phyloP scores from a whole-genome alignment of 495 filamentous ascomycete species.

The Amphirosellinia nigrospora region DNA sequence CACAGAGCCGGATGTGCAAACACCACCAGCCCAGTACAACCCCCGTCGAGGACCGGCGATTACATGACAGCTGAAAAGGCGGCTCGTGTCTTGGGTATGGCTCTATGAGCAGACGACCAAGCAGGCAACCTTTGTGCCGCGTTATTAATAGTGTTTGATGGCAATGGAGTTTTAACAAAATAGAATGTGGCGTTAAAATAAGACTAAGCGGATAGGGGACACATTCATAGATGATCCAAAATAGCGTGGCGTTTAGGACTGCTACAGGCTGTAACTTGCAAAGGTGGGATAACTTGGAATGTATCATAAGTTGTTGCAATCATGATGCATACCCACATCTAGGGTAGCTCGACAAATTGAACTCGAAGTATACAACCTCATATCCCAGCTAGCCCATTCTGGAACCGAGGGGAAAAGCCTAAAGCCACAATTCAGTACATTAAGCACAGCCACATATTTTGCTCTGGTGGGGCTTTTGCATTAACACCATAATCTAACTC shows the following conservation, averaged over 20 bases:
- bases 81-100: conserved; percentile 41
- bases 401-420: not conserved
- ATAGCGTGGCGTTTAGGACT: conserved; percentile 24
- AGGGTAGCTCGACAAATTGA: not conserved
- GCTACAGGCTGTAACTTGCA: conserved; percentile 3
- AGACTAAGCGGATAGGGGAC: not conserved
- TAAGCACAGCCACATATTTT: conserved; percentile 10
- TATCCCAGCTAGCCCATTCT: not conserved
- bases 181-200: conserved; percentile 12
- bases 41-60: conserved; percentile 28
- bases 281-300: not conserved
- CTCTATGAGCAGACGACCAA: conserved; percentile 27
- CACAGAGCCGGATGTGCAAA: conserved; percentile 32
- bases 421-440: no score
- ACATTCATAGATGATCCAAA: conserved; percentile 9
- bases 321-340: not conserved
- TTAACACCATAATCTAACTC: not conserved
- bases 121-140: not conserved
- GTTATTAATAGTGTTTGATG: not conserved
- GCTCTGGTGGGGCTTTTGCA: conserved; percentile 13
- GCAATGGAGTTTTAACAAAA: not conserved
- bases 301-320: conserved; percentile 5
- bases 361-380: not conserved
- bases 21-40: conserved; percentile 36
- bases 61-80: conserved; percentile 41